phyloP scores from a whole-genome alignment of 73 alveolate species.

The Uronychia binucleata region DNA sequence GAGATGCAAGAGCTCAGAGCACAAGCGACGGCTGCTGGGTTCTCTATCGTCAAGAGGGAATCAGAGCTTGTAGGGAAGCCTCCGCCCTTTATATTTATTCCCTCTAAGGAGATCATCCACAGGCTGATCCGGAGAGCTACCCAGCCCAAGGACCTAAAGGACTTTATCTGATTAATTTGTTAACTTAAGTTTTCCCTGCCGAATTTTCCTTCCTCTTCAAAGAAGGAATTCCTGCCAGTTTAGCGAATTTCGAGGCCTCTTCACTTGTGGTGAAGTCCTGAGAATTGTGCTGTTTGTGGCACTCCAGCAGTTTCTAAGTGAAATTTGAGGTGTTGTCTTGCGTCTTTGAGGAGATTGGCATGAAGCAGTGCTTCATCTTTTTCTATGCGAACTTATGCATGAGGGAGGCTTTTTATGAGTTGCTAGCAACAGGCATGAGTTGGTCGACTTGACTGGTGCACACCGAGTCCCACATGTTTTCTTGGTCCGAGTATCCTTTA shows the following conservation, averaged over 20 bases:
- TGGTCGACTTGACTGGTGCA: background rate
- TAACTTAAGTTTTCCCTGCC: too few relatives aligned
- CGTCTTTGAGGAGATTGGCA: background rate
- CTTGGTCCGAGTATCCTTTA: slow-evolving; percentile 17
- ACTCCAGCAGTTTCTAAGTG: background rate
- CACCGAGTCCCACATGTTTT: slow-evolving; percentile 5
- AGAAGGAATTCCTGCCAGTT: too few relatives aligned
- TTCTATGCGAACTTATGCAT: background rate
- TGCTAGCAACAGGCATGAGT: background rate
- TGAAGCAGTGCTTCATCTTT: background rate
- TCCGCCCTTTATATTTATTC: background rate
- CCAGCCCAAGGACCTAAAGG: background rate
- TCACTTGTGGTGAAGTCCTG: too few relatives aligned
- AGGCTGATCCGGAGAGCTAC: background rate
- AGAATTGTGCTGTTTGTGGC: background rate
- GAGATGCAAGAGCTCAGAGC: background rate
- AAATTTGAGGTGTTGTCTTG: too few relatives aligned
- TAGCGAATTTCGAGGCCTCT: too few relatives aligned
- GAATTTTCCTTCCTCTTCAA: too few relatives aligned
- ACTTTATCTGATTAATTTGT: background rate
- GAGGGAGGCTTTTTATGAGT: background rate
- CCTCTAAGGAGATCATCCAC: background rate
- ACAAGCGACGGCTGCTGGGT: background rate
- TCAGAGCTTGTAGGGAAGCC: background rate
- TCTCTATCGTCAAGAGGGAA: background rate